Conservation (phyloP, 768 basidiomycete species). For the Pleurotus pulmonarius region DNA sequence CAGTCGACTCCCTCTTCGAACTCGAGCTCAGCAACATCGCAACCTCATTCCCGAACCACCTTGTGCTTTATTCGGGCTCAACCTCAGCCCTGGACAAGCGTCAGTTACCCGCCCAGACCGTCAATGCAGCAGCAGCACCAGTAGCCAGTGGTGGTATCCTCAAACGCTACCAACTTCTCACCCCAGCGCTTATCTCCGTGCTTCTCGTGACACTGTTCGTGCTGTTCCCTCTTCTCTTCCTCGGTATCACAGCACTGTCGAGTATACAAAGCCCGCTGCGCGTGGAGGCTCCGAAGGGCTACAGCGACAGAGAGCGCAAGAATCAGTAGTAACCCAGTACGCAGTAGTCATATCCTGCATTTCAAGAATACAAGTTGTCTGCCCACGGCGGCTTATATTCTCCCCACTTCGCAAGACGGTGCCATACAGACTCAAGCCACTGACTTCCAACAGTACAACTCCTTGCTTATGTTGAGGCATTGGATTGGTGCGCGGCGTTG, state of each 20-base stretch:
- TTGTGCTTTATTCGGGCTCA: conserved; percentile 66
- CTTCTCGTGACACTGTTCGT: conserved; percentile 66
- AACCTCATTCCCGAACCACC: conserved; percentile 50
- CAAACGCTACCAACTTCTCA: conserved; percentile 72
- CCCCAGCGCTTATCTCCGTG: conserved; percentile 65
- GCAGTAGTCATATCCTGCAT: too few species aligned
- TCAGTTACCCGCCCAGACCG: conserved; percentile 21
- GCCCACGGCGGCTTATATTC: too few species aligned
- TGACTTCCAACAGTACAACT: too few species aligned
- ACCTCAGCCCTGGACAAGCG: conserved; percentile 37
- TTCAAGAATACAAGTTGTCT: too few species aligned
- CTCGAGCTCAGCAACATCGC: conserved; percentile 47
- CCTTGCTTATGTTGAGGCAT: too few species aligned
- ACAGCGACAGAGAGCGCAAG: conserved; percentile 70
- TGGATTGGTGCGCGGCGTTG: too few species aligned
- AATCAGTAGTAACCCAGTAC: too few species aligned
- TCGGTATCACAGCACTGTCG: conserved; percentile 64
- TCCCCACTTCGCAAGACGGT: too few species aligned
- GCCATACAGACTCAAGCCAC: too few species aligned
- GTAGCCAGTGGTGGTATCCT: conserved; percentile 57
- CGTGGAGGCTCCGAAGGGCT: conserved; percentile 62
- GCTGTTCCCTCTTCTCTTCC: conserved; percentile 59
- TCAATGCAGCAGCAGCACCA: conserved; percentile 27
- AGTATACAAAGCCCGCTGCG: conserved; percentile 71
- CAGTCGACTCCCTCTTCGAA: conserved; percentile 41